phyloP scores from a whole-genome alignment of 2,329 filamentous ascomycete genomes.

The Proliferodiscus dingleyae region DNA sequence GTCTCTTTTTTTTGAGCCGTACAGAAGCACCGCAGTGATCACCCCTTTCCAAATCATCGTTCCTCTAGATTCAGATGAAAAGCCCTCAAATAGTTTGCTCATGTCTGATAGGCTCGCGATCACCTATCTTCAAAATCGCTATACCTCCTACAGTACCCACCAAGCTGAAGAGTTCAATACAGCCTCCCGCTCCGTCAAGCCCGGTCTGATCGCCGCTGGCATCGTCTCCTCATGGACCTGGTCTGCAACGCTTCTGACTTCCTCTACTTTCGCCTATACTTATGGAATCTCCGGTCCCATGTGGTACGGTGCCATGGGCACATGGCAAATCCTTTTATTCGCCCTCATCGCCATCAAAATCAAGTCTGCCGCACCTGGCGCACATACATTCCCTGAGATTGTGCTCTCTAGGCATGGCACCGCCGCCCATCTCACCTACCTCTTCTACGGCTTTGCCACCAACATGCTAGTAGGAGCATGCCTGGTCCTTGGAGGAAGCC shows the following conservation, averaged over 20 bases:
- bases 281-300: conserved; percentile 39
- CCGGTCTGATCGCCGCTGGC: conserved; percentile 17
- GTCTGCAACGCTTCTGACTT: conserved; percentile 41
- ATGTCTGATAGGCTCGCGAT: conserved; percentile 27
- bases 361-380: conserved; percentile 37
- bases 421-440: conserved; percentile 35
- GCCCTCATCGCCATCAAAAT: conserved; percentile 38
- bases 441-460: conserved; percentile 37
- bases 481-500: conserved; percentile 36
- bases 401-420: conserved; percentile 35
- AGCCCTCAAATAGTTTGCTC: no score
- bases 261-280: conserved; percentile 37
- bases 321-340: conserved; percentile 39
- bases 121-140: conserved; percentile 39
- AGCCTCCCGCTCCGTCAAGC: conserved; percentile 15
- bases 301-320: conserved; percentile 39
- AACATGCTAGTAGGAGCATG: conserved; percentile 39
- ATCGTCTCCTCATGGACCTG: conserved; percentile 45
- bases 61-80: no score
- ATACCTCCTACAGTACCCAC: conserved; percentile 35
- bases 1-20: no score
- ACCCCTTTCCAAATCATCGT: no score
- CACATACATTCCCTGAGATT: conserved; percentile 41
- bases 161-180: conserved; percentile 32
- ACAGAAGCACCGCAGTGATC: no score